phyloP scores from a whole-genome alignment of 805 yeast genomes.

The Wickerhamiella vanderwaltii region DNA sequence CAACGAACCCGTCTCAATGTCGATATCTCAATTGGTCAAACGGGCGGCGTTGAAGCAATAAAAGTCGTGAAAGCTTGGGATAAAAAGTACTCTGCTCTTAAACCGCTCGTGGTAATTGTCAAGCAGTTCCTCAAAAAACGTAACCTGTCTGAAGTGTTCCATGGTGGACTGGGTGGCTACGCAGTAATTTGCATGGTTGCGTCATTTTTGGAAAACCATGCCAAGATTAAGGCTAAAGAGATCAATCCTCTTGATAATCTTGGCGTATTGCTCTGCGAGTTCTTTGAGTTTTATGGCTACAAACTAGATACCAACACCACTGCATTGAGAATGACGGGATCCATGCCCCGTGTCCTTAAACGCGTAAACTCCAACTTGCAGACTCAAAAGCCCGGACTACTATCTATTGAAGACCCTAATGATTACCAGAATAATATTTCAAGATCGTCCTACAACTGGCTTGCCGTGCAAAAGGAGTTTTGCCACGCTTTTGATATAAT shows the following conservation, averaged over 20 bases:
- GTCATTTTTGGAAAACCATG: slow-evolving; percentile 69
- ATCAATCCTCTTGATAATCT: slow-evolving; percentile 61
- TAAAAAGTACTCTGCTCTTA: slow-evolving; percentile 55
- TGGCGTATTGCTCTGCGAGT: slow-evolving; percentile 79
- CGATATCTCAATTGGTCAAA: slow-evolving; percentile 81
- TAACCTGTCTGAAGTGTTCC: slow-evolving; percentile 70
- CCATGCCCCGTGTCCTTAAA: slow-evolving; percentile 50
- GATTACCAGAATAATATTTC: slow-evolving; percentile 75
- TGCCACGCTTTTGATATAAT: slow-evolving; percentile 19
- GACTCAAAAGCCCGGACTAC: slow-evolving; percentile 40
- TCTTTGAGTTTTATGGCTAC: slow-evolving; percentile 83
- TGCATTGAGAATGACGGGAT: slow-evolving; percentile 52
- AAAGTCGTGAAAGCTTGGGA: slow-evolving; percentile 66
- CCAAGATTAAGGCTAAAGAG: slow-evolving; percentile 53
- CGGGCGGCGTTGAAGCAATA: slow-evolving; percentile 68
- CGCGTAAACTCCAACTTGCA: slow-evolving; percentile 39
- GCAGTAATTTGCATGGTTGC: slow-evolving; percentile 79
- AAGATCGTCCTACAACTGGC: slow-evolving; percentile 68
- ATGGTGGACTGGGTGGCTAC: slow-evolving; percentile 92
- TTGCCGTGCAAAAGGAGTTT: slow-evolving; percentile 72
- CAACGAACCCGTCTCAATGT: slow-evolving; percentile 56
- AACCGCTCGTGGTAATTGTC: slow-evolving; percentile 69
- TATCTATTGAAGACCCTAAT: slow-evolving; percentile 78
- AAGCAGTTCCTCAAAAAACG: slow-evolving; percentile 77
- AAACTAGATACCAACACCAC: slow-evolving; percentile 76